Base-by-base conservation (phyloP, 345 rosid species). In the Erucastrum elatum region DNA sequence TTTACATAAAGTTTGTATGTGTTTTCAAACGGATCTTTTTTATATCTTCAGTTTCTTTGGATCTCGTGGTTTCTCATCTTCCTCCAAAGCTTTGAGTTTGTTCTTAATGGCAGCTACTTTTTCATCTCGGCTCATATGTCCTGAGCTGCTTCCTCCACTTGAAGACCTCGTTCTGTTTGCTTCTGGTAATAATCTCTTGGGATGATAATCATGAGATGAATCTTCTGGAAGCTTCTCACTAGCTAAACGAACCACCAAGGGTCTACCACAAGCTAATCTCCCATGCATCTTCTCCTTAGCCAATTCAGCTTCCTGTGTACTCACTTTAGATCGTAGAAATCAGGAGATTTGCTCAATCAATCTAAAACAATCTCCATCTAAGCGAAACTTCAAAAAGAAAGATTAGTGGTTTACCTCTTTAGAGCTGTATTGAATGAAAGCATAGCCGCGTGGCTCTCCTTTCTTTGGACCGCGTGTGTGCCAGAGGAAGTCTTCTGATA, bases 211-310 rank as follows among this genome's bases (percentile, higher is more conserved):
- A 29, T 80, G 85, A 53, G 84, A 69, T 0, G 82, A 68, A 64
- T 84, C 94, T 76, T 87, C 87, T 41, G 71, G 33, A 81, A 65
- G 77, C 81, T 88, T 91, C 84, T 91, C 97, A n/a, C 91, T 86
- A 2, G 98, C 94, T 64, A 94, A 83, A 53, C 88, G 94, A 58
- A 94, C 97, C 31, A 91, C 87, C 75, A 91, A 73, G 51, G 97
- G 98, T 58, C 96, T 93, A 51, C 97, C 96, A 70, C 93, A 91
- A 68, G 96, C 98, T 71, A 94, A 82, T 71, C 89, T 89, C 79
- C 98, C 97, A 58, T 91, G 94, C 98, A 94, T 91, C 86, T 88
- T 94, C 79, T 94, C 96, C 85, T 89, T 91, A 10, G 98, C 97
- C 78, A 89, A 84, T 88, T 85, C 81, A 71, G 98, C 97, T 86